Base-by-base conservation (phyloP, 352 stramenopile genomes). In the Globisporangium cylindrosporum region DNA sequence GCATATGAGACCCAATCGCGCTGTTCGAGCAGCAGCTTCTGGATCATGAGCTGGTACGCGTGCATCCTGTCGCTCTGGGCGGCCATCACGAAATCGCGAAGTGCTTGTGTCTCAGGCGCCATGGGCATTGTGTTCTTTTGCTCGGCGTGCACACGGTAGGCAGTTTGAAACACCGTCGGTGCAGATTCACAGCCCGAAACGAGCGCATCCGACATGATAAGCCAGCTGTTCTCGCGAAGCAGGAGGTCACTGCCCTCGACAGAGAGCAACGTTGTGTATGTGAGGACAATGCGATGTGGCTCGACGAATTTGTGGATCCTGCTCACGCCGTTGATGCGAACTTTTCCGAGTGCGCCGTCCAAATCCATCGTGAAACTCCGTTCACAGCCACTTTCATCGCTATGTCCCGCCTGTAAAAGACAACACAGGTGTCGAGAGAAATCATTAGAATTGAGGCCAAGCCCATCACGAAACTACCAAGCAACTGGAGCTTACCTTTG, bases 151-250 rank as follows among this genome's bases (percentile, higher is more conserved):
- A 59, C 25, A 14, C 41, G 54, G 12, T 62, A 69, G 29, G 43
- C 22, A 1, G 41, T 51, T 41, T 69, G 64, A 32, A 69, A 59
- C 38, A 69, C 25, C 27, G 43, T 58, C 14, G 64, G 55, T 5
- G 64, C 27, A 1, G 43, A 43, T 18, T 53, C 32, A 25, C 36
- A 69, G 1, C 29, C 64, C 1, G 46, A 46, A 15, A 22, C 20
- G 0, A 41, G 8, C 3, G 61, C 10, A 22, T 69, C 24, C 38
- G 64, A 51, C 9, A 69, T 24, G 18, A 70, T 53, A 7, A 66
- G n/a, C 57, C 58, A 70, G 4, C 58, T 48, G 4, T 38, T 70
- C 46, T 70, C 65, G 22, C 65, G 65, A 2, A 66, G 60, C 8
- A 59, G 20, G 7, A 70, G 56, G 7, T 53, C 48, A 8, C 25